phyloP scores from a whole-genome alignment of 495 filamentous ascomycete genomes.

The Bacidia gigantensis region DNA sequence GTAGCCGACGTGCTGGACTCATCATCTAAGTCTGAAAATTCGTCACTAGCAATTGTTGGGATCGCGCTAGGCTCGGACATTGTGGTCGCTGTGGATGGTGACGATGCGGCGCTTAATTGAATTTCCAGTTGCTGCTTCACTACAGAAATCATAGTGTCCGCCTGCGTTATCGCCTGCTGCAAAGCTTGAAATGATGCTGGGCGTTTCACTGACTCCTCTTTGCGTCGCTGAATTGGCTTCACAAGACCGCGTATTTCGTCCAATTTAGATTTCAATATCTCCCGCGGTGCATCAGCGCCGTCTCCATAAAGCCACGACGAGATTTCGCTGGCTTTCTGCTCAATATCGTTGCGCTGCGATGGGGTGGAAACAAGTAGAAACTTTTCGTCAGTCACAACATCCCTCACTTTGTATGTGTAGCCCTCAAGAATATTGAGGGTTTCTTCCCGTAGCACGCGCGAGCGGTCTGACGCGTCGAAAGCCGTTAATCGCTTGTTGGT shows the following conservation, averaged over 20 bases:
- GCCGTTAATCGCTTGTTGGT: constrained; percentile 61
- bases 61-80: constrained; percentile 29
- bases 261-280: constrained; percentile 23
- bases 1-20: constrained; percentile 28
- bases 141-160: constrained; percentile 20
- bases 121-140: constrained; percentile 16
- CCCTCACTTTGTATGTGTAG: constrained; percentile 83
- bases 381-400: constrained; percentile 58
- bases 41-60: constrained; percentile 28
- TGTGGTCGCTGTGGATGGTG: constrained; percentile 29
- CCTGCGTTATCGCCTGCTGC: constrained; percentile 41
- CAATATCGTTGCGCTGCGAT: constrained; percentile 45
- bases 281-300: constrained; percentile 49
- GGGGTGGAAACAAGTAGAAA: constrained; percentile 58
- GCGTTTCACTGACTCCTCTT: constrained; percentile 42
- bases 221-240: constrained; percentile 45
- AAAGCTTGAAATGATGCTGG: constrained; percentile 47
- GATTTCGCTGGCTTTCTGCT: constrained; percentile 47
- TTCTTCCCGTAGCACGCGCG: constrained; percentile 68
- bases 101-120: constrained; percentile 29
- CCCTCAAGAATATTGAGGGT: constrained; percentile 81
- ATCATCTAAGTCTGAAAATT: constrained; percentile 52
- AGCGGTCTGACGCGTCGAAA: constrained; percentile 70
- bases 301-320: constrained; percentile 88
- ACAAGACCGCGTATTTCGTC: constrained; percentile 50